These are phyloP conservation scores for Kockiozyma suomiensis DNA, from an alignment of 805 yeast genomes.

Conservation along the genomic window DNA sequence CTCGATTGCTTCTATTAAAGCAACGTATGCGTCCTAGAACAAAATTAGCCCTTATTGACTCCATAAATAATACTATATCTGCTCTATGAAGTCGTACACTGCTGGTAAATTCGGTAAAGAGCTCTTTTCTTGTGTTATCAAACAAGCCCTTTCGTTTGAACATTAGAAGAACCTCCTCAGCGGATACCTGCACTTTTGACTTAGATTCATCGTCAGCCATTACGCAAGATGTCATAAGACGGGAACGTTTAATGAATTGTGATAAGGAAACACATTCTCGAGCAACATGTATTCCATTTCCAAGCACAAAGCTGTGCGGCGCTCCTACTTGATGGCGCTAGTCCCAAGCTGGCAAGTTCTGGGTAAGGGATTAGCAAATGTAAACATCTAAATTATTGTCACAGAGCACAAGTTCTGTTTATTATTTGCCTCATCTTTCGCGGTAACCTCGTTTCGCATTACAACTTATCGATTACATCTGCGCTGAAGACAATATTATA, in stretches of 20 bases:
- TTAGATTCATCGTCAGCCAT: neutral
- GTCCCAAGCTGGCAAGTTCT: neutral
- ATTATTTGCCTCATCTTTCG: neutral
- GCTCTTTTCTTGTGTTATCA: conserved; percentile 32
- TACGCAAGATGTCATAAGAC: neutral
- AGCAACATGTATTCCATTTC: too few relatives aligned
- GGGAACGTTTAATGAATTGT: neutral
- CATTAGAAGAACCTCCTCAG: conserved; percentile 39
- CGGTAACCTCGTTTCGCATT: neutral
- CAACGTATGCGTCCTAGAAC: conserved; percentile 6
- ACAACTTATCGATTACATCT: too few relatives aligned
- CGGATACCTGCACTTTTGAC: conserved; percentile 42
- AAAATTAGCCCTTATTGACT: neutral
- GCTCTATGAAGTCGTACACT: conserved; percentile 28
- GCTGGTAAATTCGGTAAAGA: conserved; percentile 28
- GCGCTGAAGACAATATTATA: too few relatives aligned
- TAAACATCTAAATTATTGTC: neutral
- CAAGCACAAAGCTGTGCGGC: neutral
- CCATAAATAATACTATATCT: neutral
- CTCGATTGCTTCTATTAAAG: conserved; percentile 21
- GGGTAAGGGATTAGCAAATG: neutral
- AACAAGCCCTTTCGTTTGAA: conserved; percentile 36
- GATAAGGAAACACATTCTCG: too few relatives aligned
- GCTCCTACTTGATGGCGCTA: neutral
- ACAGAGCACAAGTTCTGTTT: conserved; percentile 1